Percentiles rank a stretch among this genome's conserved stretches.
Conservation (phyloP, 495 filamentous ascomycete species). For the Massariosphaeria phaeospora region DNA sequence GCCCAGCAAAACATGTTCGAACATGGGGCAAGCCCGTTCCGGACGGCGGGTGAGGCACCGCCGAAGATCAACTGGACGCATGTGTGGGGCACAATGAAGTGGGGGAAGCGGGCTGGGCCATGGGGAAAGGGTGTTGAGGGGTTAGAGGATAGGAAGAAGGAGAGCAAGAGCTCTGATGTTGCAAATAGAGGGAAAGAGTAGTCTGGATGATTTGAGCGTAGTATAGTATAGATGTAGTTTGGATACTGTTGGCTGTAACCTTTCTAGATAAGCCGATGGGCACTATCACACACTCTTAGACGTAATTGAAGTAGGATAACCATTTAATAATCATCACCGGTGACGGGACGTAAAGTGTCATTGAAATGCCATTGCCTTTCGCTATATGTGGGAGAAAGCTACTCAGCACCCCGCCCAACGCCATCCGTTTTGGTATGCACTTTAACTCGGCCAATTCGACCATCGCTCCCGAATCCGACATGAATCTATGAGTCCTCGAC, state of each 20-base stretch:
- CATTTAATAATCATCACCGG: no score
- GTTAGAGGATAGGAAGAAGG: conserved; percentile 37
- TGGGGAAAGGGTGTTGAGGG: conserved; percentile 51
- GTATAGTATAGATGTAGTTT: no score
- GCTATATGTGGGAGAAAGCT: conserved; percentile 8
- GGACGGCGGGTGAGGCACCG: conserved; percentile 43
- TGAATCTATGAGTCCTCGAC: conserved; percentile 46
- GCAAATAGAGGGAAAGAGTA: no score
- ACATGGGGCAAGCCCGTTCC: conserved; percentile 45
- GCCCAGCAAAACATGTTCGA: conserved; percentile 25
- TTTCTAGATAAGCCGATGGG: no score
- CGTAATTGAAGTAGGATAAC: no score
- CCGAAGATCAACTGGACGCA: conserved; percentile 48
- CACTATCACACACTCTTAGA: no score
- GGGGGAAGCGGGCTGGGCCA: conserved; percentile 51
- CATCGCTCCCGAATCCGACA: neutral
- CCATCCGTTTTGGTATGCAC: conserved; percentile 14
- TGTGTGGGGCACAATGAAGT: conserved; percentile 51
- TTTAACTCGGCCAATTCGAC: neutral
- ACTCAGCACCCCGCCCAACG: conserved; percentile 19
- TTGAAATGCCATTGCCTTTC: conserved; percentile 21
- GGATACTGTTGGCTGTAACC: no score
- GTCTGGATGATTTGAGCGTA: neutral
- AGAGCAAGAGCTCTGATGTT: conserved; percentile 13
- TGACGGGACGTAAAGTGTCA: conserved; percentile 15